Evolutionary conservation across 352 stramenopile genomes (phyloP).

Genomic region (Pythium sukuiense): DNA sequence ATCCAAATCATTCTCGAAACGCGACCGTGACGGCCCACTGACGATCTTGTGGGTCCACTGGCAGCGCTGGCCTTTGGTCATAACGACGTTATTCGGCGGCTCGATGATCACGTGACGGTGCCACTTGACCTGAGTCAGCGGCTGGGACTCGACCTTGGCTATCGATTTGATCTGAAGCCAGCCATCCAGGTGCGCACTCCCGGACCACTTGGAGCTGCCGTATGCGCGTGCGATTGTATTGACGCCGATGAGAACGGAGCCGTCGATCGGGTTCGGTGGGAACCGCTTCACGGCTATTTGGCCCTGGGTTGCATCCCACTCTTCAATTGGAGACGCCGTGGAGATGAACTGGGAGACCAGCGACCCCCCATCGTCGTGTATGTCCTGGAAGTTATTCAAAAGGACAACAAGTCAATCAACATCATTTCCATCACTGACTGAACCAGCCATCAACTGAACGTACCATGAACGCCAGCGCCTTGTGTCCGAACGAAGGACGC

Average conservation of each 20-base stretch:
- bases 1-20: not conserved
- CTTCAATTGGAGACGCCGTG: not conserved
- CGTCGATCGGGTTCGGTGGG: not conserved
- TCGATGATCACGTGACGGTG: not conserved
- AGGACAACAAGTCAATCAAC: too few relatives aligned
- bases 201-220: not conserved
- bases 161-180: not conserved
- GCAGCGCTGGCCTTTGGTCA: not conserved
- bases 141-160: not conserved
- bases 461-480: slow-evolving; percentile 6
- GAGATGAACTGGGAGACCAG: not conserved
- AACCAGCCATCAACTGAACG: not conserved
- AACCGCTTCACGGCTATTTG: not conserved
- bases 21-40: not conserved
- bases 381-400: not conserved
- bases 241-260: not conserved
- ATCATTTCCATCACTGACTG: not conserved
- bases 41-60: not conserved
- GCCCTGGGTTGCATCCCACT: not conserved
- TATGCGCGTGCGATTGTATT: not conserved
- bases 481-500: not conserved
- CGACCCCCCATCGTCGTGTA: not conserved
- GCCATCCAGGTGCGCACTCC: not conserved
- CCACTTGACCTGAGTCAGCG: not conserved
- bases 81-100: not conserved